Evolutionary conservation across 1,284 basidiomycete species (phyloP).

Genomic region (Cutaneotrichosporon spelunceum): DNA sequence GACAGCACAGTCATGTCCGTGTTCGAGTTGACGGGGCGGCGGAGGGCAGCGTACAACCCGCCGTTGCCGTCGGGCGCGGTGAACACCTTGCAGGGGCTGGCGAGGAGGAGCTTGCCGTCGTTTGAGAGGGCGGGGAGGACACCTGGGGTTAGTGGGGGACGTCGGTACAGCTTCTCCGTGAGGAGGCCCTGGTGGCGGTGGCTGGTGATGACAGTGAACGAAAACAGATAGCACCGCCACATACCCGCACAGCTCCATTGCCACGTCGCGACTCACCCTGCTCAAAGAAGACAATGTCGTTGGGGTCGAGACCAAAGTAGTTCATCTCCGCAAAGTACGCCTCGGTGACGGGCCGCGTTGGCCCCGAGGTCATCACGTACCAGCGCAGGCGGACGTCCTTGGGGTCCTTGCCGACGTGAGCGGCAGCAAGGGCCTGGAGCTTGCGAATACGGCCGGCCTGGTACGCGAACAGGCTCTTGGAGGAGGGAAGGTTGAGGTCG

Average conservation of each 20-base stretch:
- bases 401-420: conserved; percentile 57
- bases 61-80: conserved; percentile 98
- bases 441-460: conserved; percentile 91
- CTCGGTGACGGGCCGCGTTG: conserved; percentile 83
- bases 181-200: not conserved
- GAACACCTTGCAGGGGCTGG: conserved; percentile 70
- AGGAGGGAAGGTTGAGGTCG: conserved; percentile 88
- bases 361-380: conserved; percentile 99
- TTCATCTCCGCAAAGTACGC: conserved; percentile 73
- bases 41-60: conserved; percentile 90
- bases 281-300: conserved; percentile 91
- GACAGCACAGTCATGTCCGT: conserved; percentile 68
- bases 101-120: conserved; percentile 91
- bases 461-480: conserved; percentile 92
- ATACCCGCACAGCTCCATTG: not conserved
- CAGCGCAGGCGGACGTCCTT: conserved; percentile 70
- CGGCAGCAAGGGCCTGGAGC: conserved; percentile 70
- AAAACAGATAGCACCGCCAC: not conserved
- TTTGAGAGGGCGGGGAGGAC: conserved; percentile 91
- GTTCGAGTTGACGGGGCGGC: conserved; percentile 66
- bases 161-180: not conserved
- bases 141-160: conserved; percentile 57
- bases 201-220: not conserved
- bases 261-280: conserved; percentile 65
- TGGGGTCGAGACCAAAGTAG: conserved; percentile 77